Conservation (phyloP, 192 early-diverging fungal genomes). For the Coemansia sp. region DNA sequence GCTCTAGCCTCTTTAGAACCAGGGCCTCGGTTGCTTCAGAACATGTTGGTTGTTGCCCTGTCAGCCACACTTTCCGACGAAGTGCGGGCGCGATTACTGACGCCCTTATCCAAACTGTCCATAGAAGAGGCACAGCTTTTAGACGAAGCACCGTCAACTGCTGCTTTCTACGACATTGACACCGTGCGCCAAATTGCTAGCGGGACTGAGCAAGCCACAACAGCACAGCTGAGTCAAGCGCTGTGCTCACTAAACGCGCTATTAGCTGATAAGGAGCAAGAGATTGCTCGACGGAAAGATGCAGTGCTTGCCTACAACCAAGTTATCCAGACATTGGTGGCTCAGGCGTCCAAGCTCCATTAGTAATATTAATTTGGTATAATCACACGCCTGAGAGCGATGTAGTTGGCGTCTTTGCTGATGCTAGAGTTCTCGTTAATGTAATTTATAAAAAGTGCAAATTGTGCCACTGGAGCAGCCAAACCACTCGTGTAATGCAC, state of each 20-base stretch:
- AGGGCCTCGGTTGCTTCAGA: conserved; percentile 35
- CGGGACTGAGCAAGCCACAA: background rate
- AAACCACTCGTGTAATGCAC: background rate
- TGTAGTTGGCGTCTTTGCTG: background rate
- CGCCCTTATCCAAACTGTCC: conserved; percentile 10
- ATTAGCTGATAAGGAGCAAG: conserved; percentile 12
- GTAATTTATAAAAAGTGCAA: background rate
- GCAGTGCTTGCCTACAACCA: conserved; percentile 41
- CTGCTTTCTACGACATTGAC: conserved; percentile 9
- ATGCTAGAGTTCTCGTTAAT: background rate
- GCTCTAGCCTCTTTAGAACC: background rate
- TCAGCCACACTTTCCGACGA: conserved; percentile 4
- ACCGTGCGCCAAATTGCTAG: conserved; percentile 18
- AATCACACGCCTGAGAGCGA: background rate
- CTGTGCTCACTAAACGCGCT: conserved; percentile 23
- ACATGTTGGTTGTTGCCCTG: conserved; percentile 16
- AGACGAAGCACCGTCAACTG: background rate
- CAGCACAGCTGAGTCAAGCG: conserved; percentile 13
- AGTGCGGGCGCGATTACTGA: conserved; percentile 3
- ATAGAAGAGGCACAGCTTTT: background rate
- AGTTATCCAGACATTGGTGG: conserved; percentile 44
- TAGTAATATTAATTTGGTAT: background rate
- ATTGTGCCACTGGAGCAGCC: no score
- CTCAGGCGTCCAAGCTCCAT: conserved; percentile 40
- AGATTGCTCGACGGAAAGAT: conserved; percentile 28